Evolutionary conservation across 163 green algal genomes (phyloP), one percentile per base, ranked within the genome.

Genomic region (Chlorella variabilis): DNA sequence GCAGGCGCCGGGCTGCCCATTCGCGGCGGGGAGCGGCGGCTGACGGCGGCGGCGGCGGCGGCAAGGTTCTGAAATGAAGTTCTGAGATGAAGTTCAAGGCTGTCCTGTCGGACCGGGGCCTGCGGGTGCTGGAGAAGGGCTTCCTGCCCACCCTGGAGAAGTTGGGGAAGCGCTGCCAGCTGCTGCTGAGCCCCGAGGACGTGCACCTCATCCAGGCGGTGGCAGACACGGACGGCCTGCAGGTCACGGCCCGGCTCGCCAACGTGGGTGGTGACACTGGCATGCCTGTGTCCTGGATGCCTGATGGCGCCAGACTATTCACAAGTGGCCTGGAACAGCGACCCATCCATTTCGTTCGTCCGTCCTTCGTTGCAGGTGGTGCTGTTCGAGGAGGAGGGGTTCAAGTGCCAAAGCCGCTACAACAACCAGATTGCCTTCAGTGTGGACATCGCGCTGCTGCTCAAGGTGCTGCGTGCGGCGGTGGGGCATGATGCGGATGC

Each of bases 91-190:
- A 91, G 36, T 94, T 96, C 62, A 91, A 88, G 59, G 91, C 81
- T 17, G 78, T 77, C 0, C 83, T 96, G 29, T 91, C 87, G 29
- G 83, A 92, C 8, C 77, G 81, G 31, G 92, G 92, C 0, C 45
- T 90, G 3, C 80, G 87, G 2, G 67, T 82, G 11, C 78, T 96
- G 15, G 83, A 91, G 51, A 89, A 90, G 66, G 87, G 86, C 18
- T 92, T 97, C 54, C 74, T 97, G 41, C 94, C 94, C 11, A 91
- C 90, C 1, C 81, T 97, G 18, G 94, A 97, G 54, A 97, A 97
- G 76, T 91, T 95, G 85, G 94, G 94, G 49, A 97, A 97, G 81
- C 88, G 88, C 1, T 92, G 86, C 74, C 87, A 94, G 61, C 41
- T 96, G 38, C 86, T 98, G 36, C 73, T 97, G 38, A 66, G 85